Evolutionary conservation across 2,329 filamentous ascomycete species (phyloP).

Genomic region (Cladosporium sp.): DNA sequence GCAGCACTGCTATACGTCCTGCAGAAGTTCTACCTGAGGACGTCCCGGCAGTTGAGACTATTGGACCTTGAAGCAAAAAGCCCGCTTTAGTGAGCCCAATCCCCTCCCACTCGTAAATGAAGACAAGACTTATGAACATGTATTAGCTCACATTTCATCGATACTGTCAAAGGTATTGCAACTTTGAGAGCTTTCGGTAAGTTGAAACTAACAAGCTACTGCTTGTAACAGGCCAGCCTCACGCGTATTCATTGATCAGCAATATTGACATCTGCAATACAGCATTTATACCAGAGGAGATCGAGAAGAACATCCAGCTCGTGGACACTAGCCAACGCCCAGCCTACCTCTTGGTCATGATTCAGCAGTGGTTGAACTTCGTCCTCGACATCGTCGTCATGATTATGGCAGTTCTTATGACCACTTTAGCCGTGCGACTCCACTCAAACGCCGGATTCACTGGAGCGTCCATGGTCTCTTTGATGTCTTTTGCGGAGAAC

Average conservation of each 20-base stretch:
- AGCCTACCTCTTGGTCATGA: background rate
- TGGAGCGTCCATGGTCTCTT: background rate
- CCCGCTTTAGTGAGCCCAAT: background rate
- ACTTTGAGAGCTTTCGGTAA: background rate
- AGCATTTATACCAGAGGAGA: background rate
- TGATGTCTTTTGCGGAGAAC: slow-evolving; percentile 1
- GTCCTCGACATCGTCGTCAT: slow-evolving; percentile 4
- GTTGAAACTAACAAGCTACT: background rate
- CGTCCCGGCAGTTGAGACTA: background rate
- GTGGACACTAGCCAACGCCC: slow-evolving; percentile 2
- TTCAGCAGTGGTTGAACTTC: slow-evolving; percentile 9
- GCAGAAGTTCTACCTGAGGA: background rate
- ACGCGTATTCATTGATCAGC: background rate
- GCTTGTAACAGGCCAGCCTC: background rate
- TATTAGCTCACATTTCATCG: background rate
- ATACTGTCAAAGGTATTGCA: background rate
- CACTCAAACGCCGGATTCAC: slow-evolving; percentile 1
- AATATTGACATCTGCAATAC: background rate
- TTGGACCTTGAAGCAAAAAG: background rate
- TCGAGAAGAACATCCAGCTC: slow-evolving; percentile 1
- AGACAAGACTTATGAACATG: background rate
- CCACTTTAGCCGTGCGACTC: background rate
- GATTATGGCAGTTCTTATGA: background rate
- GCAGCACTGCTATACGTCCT: background rate
- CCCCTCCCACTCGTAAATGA: background rate